phyloP scores from a whole-genome alignment of 441 rosid species.

The Gossypium armourianum region DNA sequence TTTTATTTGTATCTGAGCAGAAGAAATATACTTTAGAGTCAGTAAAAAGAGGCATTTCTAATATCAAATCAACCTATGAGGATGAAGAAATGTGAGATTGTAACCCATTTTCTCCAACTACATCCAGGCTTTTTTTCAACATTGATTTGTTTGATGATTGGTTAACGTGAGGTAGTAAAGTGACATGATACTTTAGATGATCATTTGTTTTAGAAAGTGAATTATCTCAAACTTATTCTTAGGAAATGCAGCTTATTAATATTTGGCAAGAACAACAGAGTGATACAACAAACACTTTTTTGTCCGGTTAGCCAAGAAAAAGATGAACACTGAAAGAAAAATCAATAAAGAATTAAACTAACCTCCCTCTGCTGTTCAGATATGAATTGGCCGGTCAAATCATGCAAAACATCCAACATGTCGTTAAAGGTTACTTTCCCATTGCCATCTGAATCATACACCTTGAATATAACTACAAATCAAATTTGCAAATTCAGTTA shows the following conservation, averaged over 20 bases:
- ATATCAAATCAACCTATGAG: background rate
- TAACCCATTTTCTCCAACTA: background rate
- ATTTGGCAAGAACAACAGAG: slow-evolving; percentile 6
- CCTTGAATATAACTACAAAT: slow-evolving; percentile 31
- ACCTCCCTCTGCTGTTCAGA: slow-evolving; percentile 37
- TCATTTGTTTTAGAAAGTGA: slow-evolving; percentile 6
- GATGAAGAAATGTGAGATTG: background rate
- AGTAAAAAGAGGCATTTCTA: background rate
- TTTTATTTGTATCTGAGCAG: background rate
- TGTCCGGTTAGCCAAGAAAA: slow-evolving; percentile 7
- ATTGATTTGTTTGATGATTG: background rate
- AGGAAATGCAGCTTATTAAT: background rate
- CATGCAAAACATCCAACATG: slow-evolving; percentile 36
- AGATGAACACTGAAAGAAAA: background rate
- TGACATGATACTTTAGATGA: background rate
- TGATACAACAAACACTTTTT: background rate
- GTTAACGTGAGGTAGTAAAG: background rate
- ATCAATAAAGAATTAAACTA: slow-evolving; percentile 10
- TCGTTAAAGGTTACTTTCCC: slow-evolving; percentile 35
- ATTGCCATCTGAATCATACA: slow-evolving; percentile 36
- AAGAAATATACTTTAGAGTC: background rate
- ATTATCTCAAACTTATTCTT: background rate
- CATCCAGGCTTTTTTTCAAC: background rate
- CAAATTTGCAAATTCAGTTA: background rate
- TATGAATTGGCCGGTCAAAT: slow-evolving; percentile 35